Evolutionary conservation across 352 stramenopile species (phyloP).

Genomic region (Plasmopara halstedii): DNA sequence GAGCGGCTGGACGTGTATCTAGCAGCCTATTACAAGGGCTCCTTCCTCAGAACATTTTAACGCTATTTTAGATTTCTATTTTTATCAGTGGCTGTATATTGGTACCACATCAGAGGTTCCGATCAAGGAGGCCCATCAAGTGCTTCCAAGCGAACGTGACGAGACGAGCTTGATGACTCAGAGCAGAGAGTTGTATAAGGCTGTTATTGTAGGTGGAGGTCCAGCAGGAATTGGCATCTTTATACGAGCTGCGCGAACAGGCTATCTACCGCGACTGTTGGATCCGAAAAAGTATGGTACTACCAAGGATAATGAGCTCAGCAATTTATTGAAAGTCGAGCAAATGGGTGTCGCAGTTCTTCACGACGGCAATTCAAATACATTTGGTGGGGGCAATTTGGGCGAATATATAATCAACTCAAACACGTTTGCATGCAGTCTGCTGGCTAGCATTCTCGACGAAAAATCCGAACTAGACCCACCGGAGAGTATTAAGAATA

Average conservation of each 20-base stretch:
- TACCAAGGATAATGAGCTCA: conserved; percentile 29
- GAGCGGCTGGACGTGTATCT: too few relatives aligned
- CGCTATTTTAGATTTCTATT: conserved; percentile 19
- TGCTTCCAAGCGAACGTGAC: background rate
- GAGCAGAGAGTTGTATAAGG: conserved; percentile 50
- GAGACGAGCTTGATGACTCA: conserved; percentile 3
- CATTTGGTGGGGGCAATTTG: conserved; percentile 61
- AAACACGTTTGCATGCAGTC: conserved; percentile 73
- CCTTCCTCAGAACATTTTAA: background rate
- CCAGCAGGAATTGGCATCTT: conserved; percentile 71
- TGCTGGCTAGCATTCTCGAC: conserved; percentile 68
- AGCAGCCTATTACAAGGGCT: too few relatives aligned
- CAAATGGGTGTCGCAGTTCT: conserved; percentile 57
- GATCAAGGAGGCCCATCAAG: too few relatives aligned
- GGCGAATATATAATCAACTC: conserved; percentile 80
- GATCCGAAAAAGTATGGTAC: conserved; percentile 38
- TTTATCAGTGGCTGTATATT: conserved; percentile 7
- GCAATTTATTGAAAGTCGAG: conserved; percentile 30
- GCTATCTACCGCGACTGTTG: conserved; percentile 45
- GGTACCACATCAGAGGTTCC: too few relatives aligned
- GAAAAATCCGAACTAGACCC: conserved; percentile 71
- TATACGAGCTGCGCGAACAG: conserved; percentile 56
- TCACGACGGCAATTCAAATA: conserved; percentile 43
- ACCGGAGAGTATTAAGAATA: conserved; percentile 63
- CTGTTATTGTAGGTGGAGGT: conserved; percentile 61